Evolutionary conservation across 139 green algal genomes (phyloP).

Genomic region (Tetradesmus lagerheimii): DNA sequence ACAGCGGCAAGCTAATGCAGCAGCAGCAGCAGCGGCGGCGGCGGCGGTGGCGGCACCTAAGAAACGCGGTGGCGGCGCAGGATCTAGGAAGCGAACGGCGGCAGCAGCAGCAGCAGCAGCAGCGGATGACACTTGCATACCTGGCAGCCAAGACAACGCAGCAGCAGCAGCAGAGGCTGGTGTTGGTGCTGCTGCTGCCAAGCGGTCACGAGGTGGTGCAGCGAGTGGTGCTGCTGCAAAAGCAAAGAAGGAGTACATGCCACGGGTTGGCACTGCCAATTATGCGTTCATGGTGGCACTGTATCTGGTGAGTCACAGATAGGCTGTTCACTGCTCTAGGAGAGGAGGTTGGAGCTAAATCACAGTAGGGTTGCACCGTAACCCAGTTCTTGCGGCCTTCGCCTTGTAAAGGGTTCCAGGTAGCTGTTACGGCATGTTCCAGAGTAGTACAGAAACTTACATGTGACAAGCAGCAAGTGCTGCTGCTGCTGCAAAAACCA

Average conservation of each 20-base stretch:
- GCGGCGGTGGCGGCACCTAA: background rate
- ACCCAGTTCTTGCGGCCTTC: no score
- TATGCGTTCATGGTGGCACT: conserved; percentile 82
- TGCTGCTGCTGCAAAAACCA: no score
- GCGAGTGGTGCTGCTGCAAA: conserved; percentile 22
- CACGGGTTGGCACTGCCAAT: conserved; percentile 69
- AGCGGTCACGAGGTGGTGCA: background rate
- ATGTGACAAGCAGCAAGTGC: no score
- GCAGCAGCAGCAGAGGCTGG: background rate
- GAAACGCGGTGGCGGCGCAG: background rate
- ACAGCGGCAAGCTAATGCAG: background rate
- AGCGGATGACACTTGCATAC: background rate
- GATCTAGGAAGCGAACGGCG: background rate
- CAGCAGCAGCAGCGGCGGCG: background rate
- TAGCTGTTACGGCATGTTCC: no score
- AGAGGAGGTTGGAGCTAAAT: no score
- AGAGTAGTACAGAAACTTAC: no score
- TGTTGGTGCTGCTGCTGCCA: conserved; percentile 2
- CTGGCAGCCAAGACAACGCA: background rate
- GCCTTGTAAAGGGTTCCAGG: no score
- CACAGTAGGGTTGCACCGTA: no score
- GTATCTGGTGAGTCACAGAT: conserved; percentile 19
- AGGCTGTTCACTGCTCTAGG: no score
- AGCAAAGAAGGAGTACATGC: conserved; percentile 69
- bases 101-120: conserved; percentile 7